Conservation (phyloP, 1,139 yeast genomes). For the Chernovozyma sophiae-reginae region DNA sequence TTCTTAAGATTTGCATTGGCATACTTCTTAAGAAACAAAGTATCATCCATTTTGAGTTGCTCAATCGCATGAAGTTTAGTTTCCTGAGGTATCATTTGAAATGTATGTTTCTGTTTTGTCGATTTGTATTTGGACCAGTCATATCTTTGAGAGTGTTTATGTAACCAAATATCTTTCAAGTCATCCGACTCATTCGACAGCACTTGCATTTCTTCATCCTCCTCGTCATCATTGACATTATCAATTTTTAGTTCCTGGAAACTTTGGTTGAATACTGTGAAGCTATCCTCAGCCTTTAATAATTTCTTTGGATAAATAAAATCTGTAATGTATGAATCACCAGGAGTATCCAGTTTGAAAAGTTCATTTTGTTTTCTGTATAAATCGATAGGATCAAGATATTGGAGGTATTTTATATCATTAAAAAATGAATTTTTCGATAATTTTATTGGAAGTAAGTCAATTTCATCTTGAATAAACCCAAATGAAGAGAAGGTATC, state of each 20-base stretch:
- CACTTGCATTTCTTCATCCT: conserved; percentile 13
- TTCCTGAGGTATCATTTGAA: not conserved
- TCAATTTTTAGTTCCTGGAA: not conserved
- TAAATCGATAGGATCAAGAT: conserved; percentile 23
- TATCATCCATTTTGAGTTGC: not conserved
- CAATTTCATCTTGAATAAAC: conserved; percentile 62
- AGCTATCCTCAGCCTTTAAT: not conserved
- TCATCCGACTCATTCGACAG: conserved; percentile 16
- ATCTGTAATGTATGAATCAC: conserved; percentile 23
- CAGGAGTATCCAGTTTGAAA: conserved; percentile 17
- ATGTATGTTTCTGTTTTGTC: not conserved
- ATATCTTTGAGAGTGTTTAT: not conserved
- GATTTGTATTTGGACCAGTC: not conserved
- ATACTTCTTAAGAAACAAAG: conserved; percentile 6
- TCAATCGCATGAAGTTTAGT: not conserved
- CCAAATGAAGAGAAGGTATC: conserved; percentile 65
- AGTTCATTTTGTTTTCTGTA: conserved; percentile 36
- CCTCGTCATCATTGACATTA: conserved; percentile 1
- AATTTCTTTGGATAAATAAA: conserved; percentile 21
- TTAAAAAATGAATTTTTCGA: conserved; percentile 37
- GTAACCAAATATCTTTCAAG: not conserved
- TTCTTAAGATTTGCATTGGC: conserved; percentile 16
- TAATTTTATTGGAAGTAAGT: conserved; percentile 47
- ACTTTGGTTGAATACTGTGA: conserved; percentile 1
- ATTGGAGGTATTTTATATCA: conserved; percentile 52